A percentile compares a stretch with the other conserved stretches of the same genome.
These are phyloP conservation scores for Ascochyta viciae-villosae DNA, from an alignment of 2,329 filamentous ascomycete species.

Conservation along the genomic window DNA sequence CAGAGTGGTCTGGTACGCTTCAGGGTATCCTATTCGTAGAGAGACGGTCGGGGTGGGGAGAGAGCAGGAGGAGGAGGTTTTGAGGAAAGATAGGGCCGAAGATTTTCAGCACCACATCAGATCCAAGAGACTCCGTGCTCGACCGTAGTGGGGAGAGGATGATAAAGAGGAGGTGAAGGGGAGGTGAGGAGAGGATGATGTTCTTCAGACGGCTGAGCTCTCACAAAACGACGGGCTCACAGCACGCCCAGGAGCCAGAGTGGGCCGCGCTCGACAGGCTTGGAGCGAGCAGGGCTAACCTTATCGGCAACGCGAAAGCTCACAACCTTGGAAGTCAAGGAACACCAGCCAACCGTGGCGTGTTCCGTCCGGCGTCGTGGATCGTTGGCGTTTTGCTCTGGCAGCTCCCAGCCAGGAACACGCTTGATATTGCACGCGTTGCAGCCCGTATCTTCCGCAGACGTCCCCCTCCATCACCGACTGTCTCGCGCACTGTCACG, in stretches of 20 bases:
- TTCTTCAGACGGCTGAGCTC: slow-evolving; percentile 46
- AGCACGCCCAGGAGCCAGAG: slow-evolving; percentile 31
- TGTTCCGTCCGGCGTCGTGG: slow-evolving; percentile 25
- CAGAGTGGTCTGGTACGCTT: slow-evolving; percentile 41
- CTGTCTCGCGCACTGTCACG: slow-evolving; percentile 19
- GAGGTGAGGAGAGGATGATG: slow-evolving; percentile 37
- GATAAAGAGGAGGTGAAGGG: slow-evolving; percentile 35
- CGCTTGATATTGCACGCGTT: slow-evolving; percentile 33
- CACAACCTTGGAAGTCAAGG: slow-evolving; percentile 41
- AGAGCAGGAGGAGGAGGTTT: slow-evolving; percentile 47
- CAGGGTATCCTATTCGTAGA: slow-evolving; percentile 41
- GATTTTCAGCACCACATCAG: slow-evolving; percentile 48
- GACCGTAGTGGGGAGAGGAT: slow-evolving; percentile 43
- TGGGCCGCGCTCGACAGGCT: slow-evolving; percentile 31
- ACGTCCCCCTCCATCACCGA: slow-evolving; percentile 11
- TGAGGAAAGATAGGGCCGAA: slow-evolving; percentile 45
- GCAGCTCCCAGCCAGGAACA: slow-evolving; percentile 44
- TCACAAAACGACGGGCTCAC: slow-evolving; percentile 47
- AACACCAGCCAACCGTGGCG: slow-evolving; percentile 29
- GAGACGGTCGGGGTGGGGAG: slow-evolving; percentile 43
- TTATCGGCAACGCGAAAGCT: slow-evolving; percentile 22
- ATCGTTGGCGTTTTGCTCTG: slow-evolving; percentile 38
- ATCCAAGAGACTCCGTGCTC: slow-evolving; percentile 49
- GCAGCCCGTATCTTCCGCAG: slow-evolving; percentile 30
- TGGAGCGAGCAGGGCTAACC: slow-evolving; percentile 17